Percentiles rank a stretch among this genome's conserved stretches.
Conservation (phyloP, 331 rosid genomes). For the Arachis monticola region DNA sequence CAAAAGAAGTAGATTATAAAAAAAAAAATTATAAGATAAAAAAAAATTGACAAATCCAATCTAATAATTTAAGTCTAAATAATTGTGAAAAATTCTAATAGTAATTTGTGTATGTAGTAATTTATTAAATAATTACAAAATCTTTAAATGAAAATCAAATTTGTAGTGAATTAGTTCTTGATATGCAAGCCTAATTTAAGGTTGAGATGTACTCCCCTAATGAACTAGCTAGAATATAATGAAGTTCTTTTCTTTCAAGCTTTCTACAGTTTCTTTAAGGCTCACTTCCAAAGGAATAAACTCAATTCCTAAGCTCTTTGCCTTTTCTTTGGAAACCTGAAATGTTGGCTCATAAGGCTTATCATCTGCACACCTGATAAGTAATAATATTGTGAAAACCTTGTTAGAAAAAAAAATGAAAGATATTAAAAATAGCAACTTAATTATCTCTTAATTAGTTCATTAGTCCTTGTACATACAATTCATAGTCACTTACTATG, state of each 20-base stretch:
- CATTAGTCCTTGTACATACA: neutral
- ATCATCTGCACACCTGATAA: constrained; percentile 24
- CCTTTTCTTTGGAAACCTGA: constrained; percentile 44
- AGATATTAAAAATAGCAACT: neutral
- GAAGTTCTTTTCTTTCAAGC: constrained; percentile 45
- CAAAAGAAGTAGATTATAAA: no score
- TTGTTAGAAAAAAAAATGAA: neutral
- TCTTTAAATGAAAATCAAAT: no score
- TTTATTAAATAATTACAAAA: no score
- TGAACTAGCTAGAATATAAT: neutral
- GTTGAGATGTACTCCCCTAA: no score
- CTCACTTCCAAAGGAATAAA: constrained; percentile 41
- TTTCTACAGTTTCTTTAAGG: constrained; percentile 46
- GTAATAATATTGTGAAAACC: neutral
- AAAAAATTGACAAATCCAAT: no score
- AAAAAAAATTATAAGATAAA: no score
- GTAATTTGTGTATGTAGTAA: no score
- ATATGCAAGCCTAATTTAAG: no score
- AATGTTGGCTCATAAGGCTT: constrained; percentile 9
- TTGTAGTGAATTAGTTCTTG: no score
- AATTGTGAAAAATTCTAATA: no score
- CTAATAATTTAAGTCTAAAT: no score
- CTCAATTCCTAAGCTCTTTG: constrained; percentile 42
- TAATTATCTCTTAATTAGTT: neutral
- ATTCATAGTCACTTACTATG: no score